Evolutionary conservation across 179 eudicot genomes (phyloP), one percentile per base, ranked within the genome.

Genomic region (Heliamphora pulchella): DNA sequence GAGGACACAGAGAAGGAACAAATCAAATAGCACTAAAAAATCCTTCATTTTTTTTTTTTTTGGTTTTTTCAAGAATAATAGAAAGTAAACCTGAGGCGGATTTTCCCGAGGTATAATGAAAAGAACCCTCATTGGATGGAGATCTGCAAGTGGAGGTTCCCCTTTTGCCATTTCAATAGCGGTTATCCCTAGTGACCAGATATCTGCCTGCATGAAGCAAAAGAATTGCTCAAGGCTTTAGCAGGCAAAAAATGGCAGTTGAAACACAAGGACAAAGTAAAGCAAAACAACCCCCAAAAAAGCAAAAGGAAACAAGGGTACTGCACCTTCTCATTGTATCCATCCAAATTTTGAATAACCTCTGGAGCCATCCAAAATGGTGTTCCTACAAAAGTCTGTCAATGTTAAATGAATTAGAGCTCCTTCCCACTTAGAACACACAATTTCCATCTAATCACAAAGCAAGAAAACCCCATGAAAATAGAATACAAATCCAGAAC

Each of bases 331-430:
- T 94, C 98, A 78, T 94, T 90, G 84, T 94, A 94, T 79, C 97
- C 98, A 11, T 92, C 98, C 31, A 96, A 87, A 82, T 94, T 94
- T 81, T 94, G 97, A 85, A 94, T 94, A 50, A 94, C 98, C 87
- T 94, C 97, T 70, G 98, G 98, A 78, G 98, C 98, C 98, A 94
- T 94, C 98, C 98, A 94, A 86, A 94, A 94, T 85, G 98, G 98
- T 71, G 98, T 94, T 72, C 98, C 98, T 78, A 94, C 98, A 87
- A 94, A 94, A 58, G 98, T 94, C 98, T 94, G 85, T 76, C 79
- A 83, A 58, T 15, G 70, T 81, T 66, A 75, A 86, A 83, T 76
- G 89, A 62, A 84, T 87, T 81, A 80, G 84, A 79, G 74, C 48
- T 75, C 78, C 58, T 64, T 67, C 66, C 10, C 51, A 65, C 18